Base-by-base conservation (phyloP, 2,329 filamentous ascomycete species). In the Colletotrichum abscissum region DNA sequence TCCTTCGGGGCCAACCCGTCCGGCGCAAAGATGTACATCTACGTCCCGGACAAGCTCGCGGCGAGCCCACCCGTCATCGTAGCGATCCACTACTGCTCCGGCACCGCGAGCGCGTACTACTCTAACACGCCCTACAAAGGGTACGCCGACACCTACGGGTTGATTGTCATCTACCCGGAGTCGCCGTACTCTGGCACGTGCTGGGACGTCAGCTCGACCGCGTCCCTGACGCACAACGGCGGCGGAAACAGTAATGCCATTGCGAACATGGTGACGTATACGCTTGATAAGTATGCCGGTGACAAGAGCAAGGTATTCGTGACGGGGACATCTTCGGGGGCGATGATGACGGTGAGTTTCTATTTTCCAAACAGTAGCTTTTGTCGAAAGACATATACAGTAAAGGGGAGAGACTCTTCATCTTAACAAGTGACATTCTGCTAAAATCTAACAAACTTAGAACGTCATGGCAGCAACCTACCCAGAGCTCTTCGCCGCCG, bases 191-290 rank as follows among this genome's bases (percentile, higher is more conserved):
- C 79, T n/a, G 88, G 82, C 14, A 81, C 80, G 28, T 92, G 89
- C 82, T 92, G 89, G 88, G 90, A 92, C 73, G 89, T 91, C 2
- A 86, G 86, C 16, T 88, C 85, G 24, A 82, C 81, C 33, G 78
- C 78, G 35, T 84, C 88, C 0, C 83, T 92, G 2, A 87, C 85
- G 3, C 89, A 90, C 76, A 84, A 88, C 68, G 89, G 88, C 8
- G 89, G 89, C 26, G 88, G 88, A 3, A 88, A 92, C 78, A 88
- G 85, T 62, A 86, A 87, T 55, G 84, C 85, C 0, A 89, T 92
- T 69, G 87, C 86, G 28, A 90, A 88, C 77, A 91, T 92, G 89
- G 88, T 91, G 59, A 82, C 80, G 52, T 91, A 89, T 76, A 83
- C 88, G 4, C 79, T 91, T n/a, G 75, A 78, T 9, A 84, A 84